Percentiles rank a stretch among this genome's conserved stretches.
Conservation (phyloP, 1,284 basidiomycete species). For the Boletus austroedulis region DNA sequence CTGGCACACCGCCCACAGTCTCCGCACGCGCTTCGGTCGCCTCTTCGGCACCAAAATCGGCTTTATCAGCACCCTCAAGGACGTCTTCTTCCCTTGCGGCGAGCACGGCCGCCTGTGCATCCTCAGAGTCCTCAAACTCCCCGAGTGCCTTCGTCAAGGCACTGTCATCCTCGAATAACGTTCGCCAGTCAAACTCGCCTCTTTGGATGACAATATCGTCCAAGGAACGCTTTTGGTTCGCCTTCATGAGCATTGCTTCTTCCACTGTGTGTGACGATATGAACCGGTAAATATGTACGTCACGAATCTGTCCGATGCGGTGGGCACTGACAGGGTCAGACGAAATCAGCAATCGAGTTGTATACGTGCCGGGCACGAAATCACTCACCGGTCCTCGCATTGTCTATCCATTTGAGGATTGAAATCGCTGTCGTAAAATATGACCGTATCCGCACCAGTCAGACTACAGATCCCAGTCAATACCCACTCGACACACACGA, state of each 20-base stretch:
- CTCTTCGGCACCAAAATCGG: slow-evolving; percentile 59
- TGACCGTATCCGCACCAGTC: slow-evolving; percentile 95
- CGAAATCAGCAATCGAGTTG: slow-evolving; percentile 5
- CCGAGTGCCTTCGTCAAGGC: slow-evolving; percentile 68
- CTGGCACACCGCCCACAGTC: slow-evolving; percentile 16
- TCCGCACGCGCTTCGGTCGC: slow-evolving; percentile 23
- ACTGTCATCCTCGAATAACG: slow-evolving; percentile 64
- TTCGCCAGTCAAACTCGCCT: slow-evolving; percentile 94
- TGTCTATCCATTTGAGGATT: slow-evolving; percentile 97
- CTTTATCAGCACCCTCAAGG: slow-evolving; percentile 73
- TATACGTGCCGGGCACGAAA: neutral
- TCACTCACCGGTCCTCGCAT: slow-evolving; percentile 84
- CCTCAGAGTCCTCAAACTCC: slow-evolving; percentile 87
- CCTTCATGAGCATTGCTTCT: slow-evolving; percentile 94
- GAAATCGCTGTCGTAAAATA: slow-evolving; percentile 98
- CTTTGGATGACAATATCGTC: slow-evolving; percentile 93
- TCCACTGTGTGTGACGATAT: slow-evolving; percentile 92
- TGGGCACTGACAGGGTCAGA: slow-evolving; percentile 59
- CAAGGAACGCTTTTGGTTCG: slow-evolving; percentile 91
- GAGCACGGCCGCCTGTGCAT: slow-evolving; percentile 75
- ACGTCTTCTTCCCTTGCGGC: slow-evolving; percentile 73
- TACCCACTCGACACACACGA: slow-evolving; percentile 1
- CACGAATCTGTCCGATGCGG: slow-evolving; percentile 94
- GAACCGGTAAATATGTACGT: slow-evolving; percentile 97
- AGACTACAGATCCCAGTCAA: slow-evolving; percentile 47